Evolutionary conservation across 2,329 filamentous ascomycete genomes (phyloP).

Genomic region (Monosporascus sp.): DNA sequence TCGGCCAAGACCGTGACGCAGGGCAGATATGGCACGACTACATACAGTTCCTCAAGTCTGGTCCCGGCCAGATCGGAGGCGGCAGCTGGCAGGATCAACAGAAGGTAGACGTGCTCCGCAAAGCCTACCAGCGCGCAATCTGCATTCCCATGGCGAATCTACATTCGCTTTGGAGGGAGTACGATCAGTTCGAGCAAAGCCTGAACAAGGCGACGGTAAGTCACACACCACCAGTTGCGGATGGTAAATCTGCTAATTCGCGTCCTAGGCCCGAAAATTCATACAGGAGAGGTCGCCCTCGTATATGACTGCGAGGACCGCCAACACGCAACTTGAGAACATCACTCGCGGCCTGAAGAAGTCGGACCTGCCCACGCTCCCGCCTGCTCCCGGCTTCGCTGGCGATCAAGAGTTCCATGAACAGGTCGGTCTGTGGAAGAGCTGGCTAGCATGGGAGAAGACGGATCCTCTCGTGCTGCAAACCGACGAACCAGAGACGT

Average conservation of each 20-base stretch:
- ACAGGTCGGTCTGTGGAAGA: constrained; percentile 86
- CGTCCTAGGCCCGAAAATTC: constrained; percentile 78
- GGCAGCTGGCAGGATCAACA: constrained; percentile 93
- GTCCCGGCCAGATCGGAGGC: constrained; percentile 80
- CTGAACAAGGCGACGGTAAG: constrained; percentile 86
- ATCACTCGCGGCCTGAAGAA: constrained; percentile 72
- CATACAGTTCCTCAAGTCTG: constrained; percentile 84
- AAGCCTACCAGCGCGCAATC: constrained; percentile 87
- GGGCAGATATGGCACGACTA: constrained; percentile 92
- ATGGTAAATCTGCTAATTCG: constrained; percentile 13
- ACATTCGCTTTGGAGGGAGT: constrained; percentile 90
- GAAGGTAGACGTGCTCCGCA: constrained; percentile 91
- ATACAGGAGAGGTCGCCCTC: constrained; percentile 86
- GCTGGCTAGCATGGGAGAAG: constrained; percentile 94
- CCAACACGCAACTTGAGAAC: constrained; percentile 85
- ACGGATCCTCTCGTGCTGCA: constrained; percentile 84
- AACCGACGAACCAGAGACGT: constrained; percentile 70
- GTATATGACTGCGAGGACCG: constrained; percentile 94
- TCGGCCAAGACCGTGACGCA: constrained; percentile 87
- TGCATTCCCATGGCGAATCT: constrained; percentile 79
- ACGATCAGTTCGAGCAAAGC: constrained; percentile 91
- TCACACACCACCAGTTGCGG: constrained; percentile 7
- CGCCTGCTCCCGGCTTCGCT: constrained; percentile 79
- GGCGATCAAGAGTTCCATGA: constrained; percentile 78
- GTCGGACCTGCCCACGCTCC: constrained; percentile 72